Percentiles rank a stretch among this genome's conserved stretches.
These are phyloP conservation scores for Kuraishia capsulata DNA, from an alignment of 805 yeast genomes.

Conservation along the genomic window DNA sequence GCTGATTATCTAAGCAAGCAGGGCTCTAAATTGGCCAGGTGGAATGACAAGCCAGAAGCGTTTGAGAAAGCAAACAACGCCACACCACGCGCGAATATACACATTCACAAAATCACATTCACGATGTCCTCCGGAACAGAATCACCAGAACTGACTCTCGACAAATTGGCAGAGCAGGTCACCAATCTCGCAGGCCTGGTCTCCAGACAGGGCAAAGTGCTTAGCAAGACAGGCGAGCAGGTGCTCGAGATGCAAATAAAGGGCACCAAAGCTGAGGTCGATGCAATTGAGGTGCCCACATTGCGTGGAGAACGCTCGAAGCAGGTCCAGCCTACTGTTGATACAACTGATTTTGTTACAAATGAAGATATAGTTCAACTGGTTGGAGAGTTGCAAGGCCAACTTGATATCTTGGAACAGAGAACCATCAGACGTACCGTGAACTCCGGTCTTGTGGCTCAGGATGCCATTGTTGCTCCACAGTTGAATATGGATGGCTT, in stretches of 20 bases:
- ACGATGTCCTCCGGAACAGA: too few relatives aligned
- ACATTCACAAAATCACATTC: too few relatives aligned
- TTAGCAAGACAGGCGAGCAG: slow-evolving; percentile 75
- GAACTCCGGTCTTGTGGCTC: slow-evolving; percentile 41
- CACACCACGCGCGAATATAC: too few relatives aligned
- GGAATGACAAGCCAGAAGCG: too few relatives aligned
- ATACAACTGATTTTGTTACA: slow-evolving; percentile 54
- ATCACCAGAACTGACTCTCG: slow-evolving; percentile 12
- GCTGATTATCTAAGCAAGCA: too few relatives aligned
- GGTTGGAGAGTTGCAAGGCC: slow-evolving; percentile 86
- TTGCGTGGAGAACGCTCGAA: slow-evolving; percentile 9
- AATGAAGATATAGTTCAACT: slow-evolving; percentile 81
- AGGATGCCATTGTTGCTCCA: slow-evolving; percentile 47
- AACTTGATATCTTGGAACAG: slow-evolving; percentile 70
- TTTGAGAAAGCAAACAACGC: too few relatives aligned
- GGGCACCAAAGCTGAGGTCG: slow-evolving; percentile 29
- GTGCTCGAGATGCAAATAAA: slow-evolving; percentile 60
- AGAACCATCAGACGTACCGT: slow-evolving; percentile 63
- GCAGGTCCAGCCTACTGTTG: slow-evolving; percentile 16
- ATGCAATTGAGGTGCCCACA: slow-evolving; percentile 13
- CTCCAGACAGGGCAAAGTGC: slow-evolving; percentile 53
- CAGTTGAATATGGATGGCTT: slow-evolving; percentile 77
- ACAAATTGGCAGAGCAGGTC: slow-evolving; percentile 34
- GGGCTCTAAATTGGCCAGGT: too few relatives aligned
- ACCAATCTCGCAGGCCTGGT: slow-evolving; percentile 42